Evolutionary conservation across 2,329 filamentous ascomycete species (phyloP).

Genomic region (Lachnellula subtilissima): DNA sequence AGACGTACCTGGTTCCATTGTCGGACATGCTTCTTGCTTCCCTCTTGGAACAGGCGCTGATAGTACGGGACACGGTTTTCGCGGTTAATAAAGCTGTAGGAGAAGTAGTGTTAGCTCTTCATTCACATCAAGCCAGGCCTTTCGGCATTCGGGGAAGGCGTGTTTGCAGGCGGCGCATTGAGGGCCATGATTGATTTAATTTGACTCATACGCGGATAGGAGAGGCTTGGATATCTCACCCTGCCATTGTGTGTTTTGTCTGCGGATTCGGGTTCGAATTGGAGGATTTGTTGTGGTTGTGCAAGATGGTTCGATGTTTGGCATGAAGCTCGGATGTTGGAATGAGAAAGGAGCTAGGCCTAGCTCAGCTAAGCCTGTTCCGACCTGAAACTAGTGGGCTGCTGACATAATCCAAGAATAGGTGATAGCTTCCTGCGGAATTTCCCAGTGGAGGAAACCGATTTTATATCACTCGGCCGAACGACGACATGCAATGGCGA

Average conservation of each 20-base stretch:
- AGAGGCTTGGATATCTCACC: constrained; percentile 21
- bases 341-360: too few species aligned
- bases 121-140: constrained; percentile 3
- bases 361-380: too few species aligned
- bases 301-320: constrained; percentile 18
- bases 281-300: constrained; percentile 4
- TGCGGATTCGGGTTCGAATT: constrained; percentile 7
- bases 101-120: constrained; percentile 19
- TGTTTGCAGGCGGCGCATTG: too few species aligned
- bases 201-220: background rate
- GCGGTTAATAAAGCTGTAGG: constrained; percentile 54
- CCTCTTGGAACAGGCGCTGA: constrained; percentile 70
- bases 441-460: background rate
- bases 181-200: background rate
- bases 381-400: constrained; percentile 7
- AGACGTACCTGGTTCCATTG: constrained; percentile 73
- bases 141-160: constrained; percentile 1
- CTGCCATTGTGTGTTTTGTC: constrained; percentile 29
- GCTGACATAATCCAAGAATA: constrained; percentile 2
- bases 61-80: constrained; percentile 71
- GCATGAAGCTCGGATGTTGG: constrained; percentile 14
- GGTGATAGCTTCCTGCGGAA: background rate
- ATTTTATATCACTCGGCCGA: background rate
- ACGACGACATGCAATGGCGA: constrained; percentile 22
- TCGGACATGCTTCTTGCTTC: constrained; percentile 63